A percentile compares a stretch with the other conserved stretches of the same genome.
These are phyloP conservation scores for Steccherinum ochraceum DNA, from an alignment of 768 basidiomycete genomes.

Conservation along the genomic window DNA sequence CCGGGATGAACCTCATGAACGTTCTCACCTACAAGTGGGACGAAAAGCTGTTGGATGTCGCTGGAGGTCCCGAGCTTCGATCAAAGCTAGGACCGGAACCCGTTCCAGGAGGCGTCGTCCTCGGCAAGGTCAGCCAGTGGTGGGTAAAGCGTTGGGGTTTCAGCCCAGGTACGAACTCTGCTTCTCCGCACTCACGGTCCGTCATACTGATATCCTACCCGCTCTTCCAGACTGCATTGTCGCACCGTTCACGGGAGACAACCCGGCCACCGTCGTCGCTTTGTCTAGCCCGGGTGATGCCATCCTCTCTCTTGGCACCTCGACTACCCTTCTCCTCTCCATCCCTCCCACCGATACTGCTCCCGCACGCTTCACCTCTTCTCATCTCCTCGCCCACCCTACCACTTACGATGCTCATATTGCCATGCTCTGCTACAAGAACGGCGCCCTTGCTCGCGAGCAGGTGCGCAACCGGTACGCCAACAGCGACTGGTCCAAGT, in stretches of 20 bases:
- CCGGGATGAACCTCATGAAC: conserved; percentile 88
- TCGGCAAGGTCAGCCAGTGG: conserved; percentile 63
- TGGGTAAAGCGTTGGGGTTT: conserved; percentile 78
- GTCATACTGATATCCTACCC: background rate
- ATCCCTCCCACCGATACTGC: conserved; percentile 58
- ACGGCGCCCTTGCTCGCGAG: conserved; percentile 78
- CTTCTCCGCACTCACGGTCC: background rate
- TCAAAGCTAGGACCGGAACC: conserved; percentile 73
- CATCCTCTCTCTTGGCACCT: conserved; percentile 81
- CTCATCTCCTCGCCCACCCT: conserved; percentile 70
- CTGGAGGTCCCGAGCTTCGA: conserved; percentile 62
- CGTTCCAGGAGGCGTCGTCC: conserved; percentile 57
- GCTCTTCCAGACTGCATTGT: conserved; percentile 56
- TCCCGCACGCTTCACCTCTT: conserved; percentile 67
- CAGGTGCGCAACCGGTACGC: conserved; percentile 65
- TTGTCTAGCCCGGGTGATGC: conserved; percentile 75
- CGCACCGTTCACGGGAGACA: conserved; percentile 86
- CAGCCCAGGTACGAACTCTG: conserved; percentile 40
- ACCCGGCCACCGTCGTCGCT: conserved; percentile 77
- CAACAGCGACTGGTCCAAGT: conserved; percentile 54
- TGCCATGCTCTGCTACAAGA: conserved; percentile 91
- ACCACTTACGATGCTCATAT: conserved; percentile 59
- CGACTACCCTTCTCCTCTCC: conserved; percentile 79
- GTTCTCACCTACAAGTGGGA: conserved; percentile 73
- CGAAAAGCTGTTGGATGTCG: conserved; percentile 53